These are phyloP conservation scores for Cordyceps cicadae DNA, from an alignment of 2,329 filamentous ascomycete genomes.

Conservation along the genomic window DNA sequence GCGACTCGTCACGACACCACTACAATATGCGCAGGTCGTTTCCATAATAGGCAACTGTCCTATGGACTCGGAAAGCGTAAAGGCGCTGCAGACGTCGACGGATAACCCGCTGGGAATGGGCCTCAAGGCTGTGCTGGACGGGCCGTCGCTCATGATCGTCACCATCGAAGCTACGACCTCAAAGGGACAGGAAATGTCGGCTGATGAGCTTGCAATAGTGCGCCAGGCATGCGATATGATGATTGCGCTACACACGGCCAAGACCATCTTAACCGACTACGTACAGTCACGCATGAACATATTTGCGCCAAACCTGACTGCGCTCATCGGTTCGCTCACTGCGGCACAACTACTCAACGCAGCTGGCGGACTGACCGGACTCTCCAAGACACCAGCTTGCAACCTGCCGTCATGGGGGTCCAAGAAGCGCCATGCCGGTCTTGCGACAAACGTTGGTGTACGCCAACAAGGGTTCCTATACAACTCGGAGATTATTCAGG, in stretches of 20 bases:
- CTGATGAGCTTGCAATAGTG: conserved; percentile 67
- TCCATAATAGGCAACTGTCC: conserved; percentile 89
- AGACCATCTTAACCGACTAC: conserved; percentile 80
- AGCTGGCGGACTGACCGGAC: conserved; percentile 75
- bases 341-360: conserved; percentile 95
- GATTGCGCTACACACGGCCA: conserved; percentile 78
- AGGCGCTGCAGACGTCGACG: conserved; percentile 63
- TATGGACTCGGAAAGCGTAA: conserved; percentile 73
- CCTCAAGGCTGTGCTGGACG: conserved; percentile 74
- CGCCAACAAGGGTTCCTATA: conserved; percentile 91
- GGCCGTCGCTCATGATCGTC: conserved; percentile 89
- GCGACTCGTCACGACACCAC: conserved; percentile 76
- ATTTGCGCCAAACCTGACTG: conserved; percentile 89
- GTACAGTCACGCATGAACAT: conserved; percentile 95
- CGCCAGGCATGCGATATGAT: conserved; percentile 78
- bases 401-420: conserved; percentile 87
- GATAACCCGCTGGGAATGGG: conserved; percentile 71
- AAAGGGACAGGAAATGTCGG: conserved; percentile 66
- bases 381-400: conserved; percentile 88
- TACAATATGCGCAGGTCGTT: conserved; percentile 93
- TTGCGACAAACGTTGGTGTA: conserved; percentile 87
- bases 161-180: conserved; percentile 90
- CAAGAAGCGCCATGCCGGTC: conserved; percentile 74
- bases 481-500: conserved; percentile 79
- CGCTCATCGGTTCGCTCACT: conserved; percentile 82